Evolutionary conservation across 768 basidiomycete species (phyloP).

Genomic region (Gloeopeniophorella convolvens): DNA sequence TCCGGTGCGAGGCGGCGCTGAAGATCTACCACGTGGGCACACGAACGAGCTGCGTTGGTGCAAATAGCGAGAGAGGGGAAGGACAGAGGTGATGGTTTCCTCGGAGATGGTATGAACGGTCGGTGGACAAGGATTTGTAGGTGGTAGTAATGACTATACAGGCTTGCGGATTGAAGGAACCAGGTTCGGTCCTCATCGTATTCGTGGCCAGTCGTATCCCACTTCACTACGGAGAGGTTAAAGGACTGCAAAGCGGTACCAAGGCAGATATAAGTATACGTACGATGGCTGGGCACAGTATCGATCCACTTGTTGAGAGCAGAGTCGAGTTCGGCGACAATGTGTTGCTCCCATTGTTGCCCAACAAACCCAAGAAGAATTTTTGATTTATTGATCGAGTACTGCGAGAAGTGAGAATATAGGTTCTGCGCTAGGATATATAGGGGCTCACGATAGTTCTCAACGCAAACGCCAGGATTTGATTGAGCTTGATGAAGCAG

Average conservation of each 20-base stretch:
- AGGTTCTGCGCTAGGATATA: too few relatives aligned
- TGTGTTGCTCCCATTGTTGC: conserved; percentile 41
- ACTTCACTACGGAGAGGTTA: conserved; percentile 13
- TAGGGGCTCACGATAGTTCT: conserved; percentile 53
- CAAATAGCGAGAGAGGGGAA: conserved; percentile 47
- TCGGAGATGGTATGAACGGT: conserved; percentile 38
- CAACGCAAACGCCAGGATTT: conserved; percentile 56
- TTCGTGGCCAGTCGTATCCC: conserved; percentile 21
- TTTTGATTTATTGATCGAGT: conserved; percentile 64
- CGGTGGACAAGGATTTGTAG: conserved; percentile 43
- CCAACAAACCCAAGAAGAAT: conserved; percentile 47
- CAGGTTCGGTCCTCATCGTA: conserved; percentile 14
- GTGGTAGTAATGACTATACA: conserved; percentile 37
- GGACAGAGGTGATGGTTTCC: conserved; percentile 27
- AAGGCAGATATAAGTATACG: background rate
- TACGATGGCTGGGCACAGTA: conserved; percentile 34
- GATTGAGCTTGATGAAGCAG: conserved; percentile 48
- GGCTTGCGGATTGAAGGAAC: conserved; percentile 33
- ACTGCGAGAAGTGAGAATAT: conserved; percentile 45
- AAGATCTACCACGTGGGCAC: conserved; percentile 37
- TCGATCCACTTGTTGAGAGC: conserved; percentile 43
- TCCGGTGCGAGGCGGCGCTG: conserved; percentile 25
- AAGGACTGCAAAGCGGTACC: background rate
- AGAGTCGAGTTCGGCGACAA: conserved; percentile 43
- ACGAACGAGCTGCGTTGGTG: conserved; percentile 43